Evolutionary conservation across 1,284 basidiomycete species (phyloP).

Genomic region (Xerocomus nothofagi): DNA sequence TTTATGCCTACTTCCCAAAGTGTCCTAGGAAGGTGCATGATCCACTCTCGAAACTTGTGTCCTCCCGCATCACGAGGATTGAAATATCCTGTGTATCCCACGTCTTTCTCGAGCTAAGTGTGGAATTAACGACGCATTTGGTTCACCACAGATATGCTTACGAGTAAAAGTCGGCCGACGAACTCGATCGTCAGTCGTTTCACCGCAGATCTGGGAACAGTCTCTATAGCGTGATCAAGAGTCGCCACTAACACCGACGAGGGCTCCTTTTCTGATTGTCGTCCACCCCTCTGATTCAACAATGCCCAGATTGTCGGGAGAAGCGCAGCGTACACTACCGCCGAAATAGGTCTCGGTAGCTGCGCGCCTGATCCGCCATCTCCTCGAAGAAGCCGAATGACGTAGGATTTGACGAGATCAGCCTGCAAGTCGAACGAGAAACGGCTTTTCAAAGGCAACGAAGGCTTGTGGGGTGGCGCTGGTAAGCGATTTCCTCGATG

Average conservation of each 20-base stretch:
- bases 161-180: slow-evolving; percentile 64
- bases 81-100: slow-evolving; percentile 55
- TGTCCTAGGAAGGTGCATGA: slow-evolving; percentile 67
- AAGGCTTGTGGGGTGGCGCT: slow-evolving; percentile 5
- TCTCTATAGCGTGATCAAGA: slow-evolving; percentile 58
- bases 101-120: slow-evolving; percentile 60
- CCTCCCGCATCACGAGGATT: slow-evolving; percentile 35
- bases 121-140: neutral
- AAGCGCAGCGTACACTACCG: slow-evolving; percentile 66
- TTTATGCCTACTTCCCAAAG: slow-evolving; percentile 80
- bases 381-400: slow-evolving; percentile 63
- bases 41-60: slow-evolving; percentile 57
- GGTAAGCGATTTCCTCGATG: slow-evolving; percentile 11
- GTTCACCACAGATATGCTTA: slow-evolving; percentile 38
- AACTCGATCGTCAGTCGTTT: slow-evolving; percentile 73
- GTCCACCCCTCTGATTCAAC: slow-evolving; percentile 45
- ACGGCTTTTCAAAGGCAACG: slow-evolving; percentile 7
- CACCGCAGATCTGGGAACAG: slow-evolving; percentile 55
- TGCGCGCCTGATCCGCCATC: slow-evolving; percentile 44
- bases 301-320: slow-evolving; percentile 86
- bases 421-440: slow-evolving; percentile 42
- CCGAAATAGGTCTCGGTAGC: slow-evolving; percentile 50
- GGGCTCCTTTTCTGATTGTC: slow-evolving; percentile 20
- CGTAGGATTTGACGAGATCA: slow-evolving; percentile 66
- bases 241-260: slow-evolving; percentile 47